Evolutionary conservation across 805 yeast genomes (phyloP), one percentile per base, ranked within the genome.

Genomic region (Tetrapisispora nanseiensis): DNA sequence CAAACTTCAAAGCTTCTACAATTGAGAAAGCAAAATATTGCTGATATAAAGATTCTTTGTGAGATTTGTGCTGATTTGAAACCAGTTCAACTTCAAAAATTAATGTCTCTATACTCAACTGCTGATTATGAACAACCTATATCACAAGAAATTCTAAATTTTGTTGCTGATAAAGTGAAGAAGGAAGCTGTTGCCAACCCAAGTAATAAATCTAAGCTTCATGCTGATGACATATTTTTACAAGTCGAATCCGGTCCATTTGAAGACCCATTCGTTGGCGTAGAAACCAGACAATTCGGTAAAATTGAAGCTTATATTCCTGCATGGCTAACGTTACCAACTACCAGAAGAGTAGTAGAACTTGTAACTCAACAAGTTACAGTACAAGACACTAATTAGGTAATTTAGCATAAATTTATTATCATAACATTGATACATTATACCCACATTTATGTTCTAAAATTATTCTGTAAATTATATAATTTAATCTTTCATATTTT

Each of bases 41-140:
- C 82, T 46, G 98, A 92, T 63, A 84, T 90, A 55, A 87, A 82
- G 50, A 85, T 90, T 45, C 80, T 92, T 50, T 86, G 85, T 67
- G 97, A 92, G 57, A 87, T 92, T 52, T 92, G 98, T 69, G 84
- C 89, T 70, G 82, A 90, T 12, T 74, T 92, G 68, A 84, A 82
- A 56, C 97, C 98, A 21, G 78, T 84, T n/a, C 98, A 92, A 70
- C 80, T 92, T 53, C 97, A 92, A 68, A 86, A 86, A 64, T 70
- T 92, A 59, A 80, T 92, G 50, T 74, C 90, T 13, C 94, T 85
- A 60, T 92, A 94, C 59, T 79, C 78, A 48, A 83, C 82, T 49
- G 95, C 96, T 9, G 97, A 90, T 58, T 92, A 90, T 59, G 98
- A 92, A 67, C 76, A 86, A 2, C 97, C 97, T 34, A 80, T 90